Evolutionary conservation across 2,329 filamentous ascomycete genomes (phyloP).

Genomic region (Amauroascus niger): DNA sequence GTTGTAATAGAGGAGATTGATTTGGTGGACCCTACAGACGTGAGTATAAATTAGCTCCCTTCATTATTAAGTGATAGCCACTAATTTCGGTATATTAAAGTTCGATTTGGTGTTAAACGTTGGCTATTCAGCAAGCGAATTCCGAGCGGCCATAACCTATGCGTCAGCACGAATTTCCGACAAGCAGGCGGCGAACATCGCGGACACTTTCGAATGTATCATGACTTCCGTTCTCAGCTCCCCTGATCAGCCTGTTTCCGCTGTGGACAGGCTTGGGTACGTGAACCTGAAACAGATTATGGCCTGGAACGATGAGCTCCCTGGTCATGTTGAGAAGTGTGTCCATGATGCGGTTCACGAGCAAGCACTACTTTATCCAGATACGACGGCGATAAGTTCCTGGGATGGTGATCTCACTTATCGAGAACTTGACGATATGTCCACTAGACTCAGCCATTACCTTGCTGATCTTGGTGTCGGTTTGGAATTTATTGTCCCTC

Average conservation of each 20-base stretch:
- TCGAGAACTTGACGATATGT: slow-evolving; percentile 17
- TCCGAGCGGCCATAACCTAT: neutral
- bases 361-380: slow-evolving; percentile 10
- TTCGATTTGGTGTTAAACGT: neutral
- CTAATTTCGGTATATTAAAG: neutral
- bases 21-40: neutral
- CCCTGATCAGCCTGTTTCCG: no score
- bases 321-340: slow-evolving; percentile 4
- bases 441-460: slow-evolving; percentile 12
- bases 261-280: neutral
- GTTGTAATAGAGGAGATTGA: neutral
- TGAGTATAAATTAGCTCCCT: neutral
- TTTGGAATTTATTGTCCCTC: slow-evolving; percentile 12
- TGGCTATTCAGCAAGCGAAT: neutral
- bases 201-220: neutral
- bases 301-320: slow-evolving; percentile 24
- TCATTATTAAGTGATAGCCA: neutral
- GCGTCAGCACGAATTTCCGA: neutral
- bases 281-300: slow-evolving; percentile 19
- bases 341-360: slow-evolving; percentile 19
- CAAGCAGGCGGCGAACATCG: neutral
- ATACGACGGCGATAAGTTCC: slow-evolving; percentile 17
- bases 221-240: neutral
- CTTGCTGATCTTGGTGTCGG: slow-evolving; percentile 10
- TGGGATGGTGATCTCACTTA: slow-evolving; percentile 19